Evolutionary conservation across 495 filamentous ascomycete genomes (phyloP), one percentile per base, ranked within the genome.

Genomic region (Clavariopsis aquatica): DNA sequence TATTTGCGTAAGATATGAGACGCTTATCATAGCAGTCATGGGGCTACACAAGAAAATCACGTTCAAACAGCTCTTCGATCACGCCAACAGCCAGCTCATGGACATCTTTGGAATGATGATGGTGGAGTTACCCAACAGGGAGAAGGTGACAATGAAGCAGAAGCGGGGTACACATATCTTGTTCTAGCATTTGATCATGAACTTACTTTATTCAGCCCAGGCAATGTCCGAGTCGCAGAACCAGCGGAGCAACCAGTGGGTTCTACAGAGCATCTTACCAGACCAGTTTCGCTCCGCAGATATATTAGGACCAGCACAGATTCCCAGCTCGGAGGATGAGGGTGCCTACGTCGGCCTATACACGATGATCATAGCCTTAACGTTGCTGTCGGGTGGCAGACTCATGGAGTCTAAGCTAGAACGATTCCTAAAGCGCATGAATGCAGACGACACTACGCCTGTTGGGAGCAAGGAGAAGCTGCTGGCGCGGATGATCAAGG

Each of bases 81-180:
- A 57, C 34, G 77, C 78, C 57, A 76, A 80, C 46, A n/a, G 68
- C 47, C 46, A 69, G 62, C 77, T 97, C 28, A 76, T 80, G 24
- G 75, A 71, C 2, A 79, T 81, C 8, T 96, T 96, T 72, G 93
- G 93, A 3, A 94, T 96, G 90, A 84, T 92, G 73, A 83, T 97
- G 82, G 78, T 81, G 0, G 92, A 95, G 75, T 78, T 96, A 57
- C 93, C 93, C 0, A 78, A 79, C 22, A 84, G 80, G 69, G 94
- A 98, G 74, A 95, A 93, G 76, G 79, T 85, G 15, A 89, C 87
- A 15, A 72, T 96, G 62, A 82, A 80, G 22, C 85, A 95, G 49
- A 89, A 83, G 78, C 87, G 84, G 84, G 90, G 86, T 87, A 84
- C 79, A 80, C 20, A 34, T 38, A 1, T 62, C 51, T 13, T 72